Evolutionary conservation across 2,329 filamentous ascomycete genomes (phyloP), one percentile per base, ranked within the genome.

Genomic region (Pestalotiopsis sp.): DNA sequence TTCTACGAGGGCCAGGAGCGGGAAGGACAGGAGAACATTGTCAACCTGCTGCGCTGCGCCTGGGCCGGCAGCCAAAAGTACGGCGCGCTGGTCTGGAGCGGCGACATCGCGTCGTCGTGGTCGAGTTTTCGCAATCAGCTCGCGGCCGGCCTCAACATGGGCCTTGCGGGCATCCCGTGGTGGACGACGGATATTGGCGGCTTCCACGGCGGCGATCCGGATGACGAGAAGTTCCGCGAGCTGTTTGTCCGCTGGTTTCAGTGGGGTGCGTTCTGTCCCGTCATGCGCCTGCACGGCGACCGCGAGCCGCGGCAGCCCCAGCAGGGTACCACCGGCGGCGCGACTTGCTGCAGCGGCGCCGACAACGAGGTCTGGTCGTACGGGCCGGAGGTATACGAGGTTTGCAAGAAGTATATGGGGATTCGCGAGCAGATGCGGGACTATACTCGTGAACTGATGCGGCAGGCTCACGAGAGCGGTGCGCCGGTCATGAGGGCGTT

Each of bases 171-270:
- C 0, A 83, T 92, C 11, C 85, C 88, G 0, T 91, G 89, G 89
- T 92, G 88, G 88, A 92, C 90, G 0, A 92, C 90, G 0, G 90
- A 92, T 72, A 92, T 92, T 65, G 90, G 90, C 1, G 90, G 90
- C 0, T 92, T 92, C 74, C 90, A 92, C 73, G 90, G 90, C 4
- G 90, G 90, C 0, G 83, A 90, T 69, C 87, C 89, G 0, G 76
- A 81, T 1, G 84, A 90, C 61, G 77, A 80, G 1, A 80, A 73
- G 0, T 92, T 92, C 77, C 82, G 88, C 7, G 90, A 92, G 74
- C 78, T 92, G 0, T 88, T 92, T 68, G 85, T 89, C 1, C 80
- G 90, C 2, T 92, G 90, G 90, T 92, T 92, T 76, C 90, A 92
- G 73, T 92, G 89, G 88, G 90, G 87, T 0, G 80, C 88, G 0